These are phyloP conservation scores for Boletus edulis DNA, from an alignment of 768 basidiomycete species.

Conservation along the genomic window DNA sequence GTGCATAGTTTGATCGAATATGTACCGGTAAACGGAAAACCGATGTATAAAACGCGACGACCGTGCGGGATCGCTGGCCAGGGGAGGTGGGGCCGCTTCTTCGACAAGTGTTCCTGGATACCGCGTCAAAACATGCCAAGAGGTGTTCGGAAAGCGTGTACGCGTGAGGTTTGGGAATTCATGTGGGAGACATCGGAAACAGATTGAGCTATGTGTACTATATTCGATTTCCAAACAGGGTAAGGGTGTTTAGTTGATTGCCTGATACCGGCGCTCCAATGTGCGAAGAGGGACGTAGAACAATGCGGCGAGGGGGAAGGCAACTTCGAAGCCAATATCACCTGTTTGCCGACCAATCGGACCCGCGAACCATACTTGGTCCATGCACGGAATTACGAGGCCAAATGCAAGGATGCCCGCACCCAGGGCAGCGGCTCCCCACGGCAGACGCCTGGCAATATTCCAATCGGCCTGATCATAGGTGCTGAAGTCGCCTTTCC, in stretches of 20 bases:
- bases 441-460: constrained; percentile 49
- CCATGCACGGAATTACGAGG: constrained; percentile 64
- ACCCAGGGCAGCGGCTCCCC: constrained; percentile 58
- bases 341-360: constrained; percentile 64
- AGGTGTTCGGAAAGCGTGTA: not conserved
- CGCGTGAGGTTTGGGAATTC: not conserved
- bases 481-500: constrained; percentile 42
- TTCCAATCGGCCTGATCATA: constrained; percentile 58
- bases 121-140: constrained; percentile 13
- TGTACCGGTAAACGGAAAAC: not conserved
- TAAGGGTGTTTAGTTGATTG: constrained; percentile 15
- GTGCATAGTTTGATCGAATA: constrained; percentile 4
- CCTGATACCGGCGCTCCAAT: constrained; percentile 41
- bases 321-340: constrained; percentile 70
- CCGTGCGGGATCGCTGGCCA: not conserved
- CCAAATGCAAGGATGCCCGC: constrained; percentile 51
- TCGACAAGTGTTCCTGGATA: constrained; percentile 17
- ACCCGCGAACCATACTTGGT: constrained; percentile 68
- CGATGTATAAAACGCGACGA: not conserved
- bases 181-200: not conserved
- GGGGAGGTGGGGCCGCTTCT: not conserved
- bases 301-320: constrained; percentile 45
- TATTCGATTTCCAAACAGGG: constrained; percentile 3
- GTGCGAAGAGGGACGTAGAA: constrained; percentile 56
- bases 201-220: constrained; percentile 6